Percentiles rank a stretch among this genome's conserved stretches.
Evolutionary conservation across 2,329 filamentous ascomycete genomes (phyloP).

Genomic region (Zasmidium angulare): DNA sequence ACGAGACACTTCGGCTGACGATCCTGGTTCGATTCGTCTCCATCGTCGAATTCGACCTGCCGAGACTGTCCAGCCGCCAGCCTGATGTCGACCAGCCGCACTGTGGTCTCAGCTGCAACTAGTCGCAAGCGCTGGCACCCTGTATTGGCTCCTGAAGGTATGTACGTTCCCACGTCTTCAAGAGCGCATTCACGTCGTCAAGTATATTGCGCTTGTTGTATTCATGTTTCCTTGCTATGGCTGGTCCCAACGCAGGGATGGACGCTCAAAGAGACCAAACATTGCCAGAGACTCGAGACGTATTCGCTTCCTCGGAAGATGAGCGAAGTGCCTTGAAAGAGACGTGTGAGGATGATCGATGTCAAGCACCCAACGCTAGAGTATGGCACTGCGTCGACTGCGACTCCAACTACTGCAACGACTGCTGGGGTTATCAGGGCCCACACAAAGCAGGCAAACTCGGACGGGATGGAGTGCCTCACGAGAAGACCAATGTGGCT

Average conservation of each 20-base stretch:
- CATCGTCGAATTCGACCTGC: neutral
- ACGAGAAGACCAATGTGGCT: constrained; percentile 28
- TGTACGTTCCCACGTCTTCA: neutral
- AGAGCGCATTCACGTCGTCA: neutral
- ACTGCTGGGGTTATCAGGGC: constrained; percentile 19
- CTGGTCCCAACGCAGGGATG: neutral
- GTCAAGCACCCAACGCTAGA: neutral
- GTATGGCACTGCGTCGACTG: constrained; percentile 18
- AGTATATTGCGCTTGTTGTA: neutral
- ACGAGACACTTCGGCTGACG: neutral
- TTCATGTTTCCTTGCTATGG: neutral
- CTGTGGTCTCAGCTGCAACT: neutral
- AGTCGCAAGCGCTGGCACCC: neutral
- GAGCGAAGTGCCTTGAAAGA: neutral
- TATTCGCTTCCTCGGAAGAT: neutral
- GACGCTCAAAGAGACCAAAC: neutral
- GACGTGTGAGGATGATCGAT: constrained; percentile 13
- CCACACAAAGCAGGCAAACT: constrained; percentile 18
- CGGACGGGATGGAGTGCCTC: constrained; percentile 25
- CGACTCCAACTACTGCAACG: constrained; percentile 14
- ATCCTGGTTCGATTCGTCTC: neutral
- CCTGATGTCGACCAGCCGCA: neutral
- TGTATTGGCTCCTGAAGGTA: neutral
- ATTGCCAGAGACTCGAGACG: neutral
- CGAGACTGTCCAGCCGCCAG: neutral